Conservation (phyloP, 495 filamentous ascomycete genomes). For the Talaromyces thailandensis region DNA sequence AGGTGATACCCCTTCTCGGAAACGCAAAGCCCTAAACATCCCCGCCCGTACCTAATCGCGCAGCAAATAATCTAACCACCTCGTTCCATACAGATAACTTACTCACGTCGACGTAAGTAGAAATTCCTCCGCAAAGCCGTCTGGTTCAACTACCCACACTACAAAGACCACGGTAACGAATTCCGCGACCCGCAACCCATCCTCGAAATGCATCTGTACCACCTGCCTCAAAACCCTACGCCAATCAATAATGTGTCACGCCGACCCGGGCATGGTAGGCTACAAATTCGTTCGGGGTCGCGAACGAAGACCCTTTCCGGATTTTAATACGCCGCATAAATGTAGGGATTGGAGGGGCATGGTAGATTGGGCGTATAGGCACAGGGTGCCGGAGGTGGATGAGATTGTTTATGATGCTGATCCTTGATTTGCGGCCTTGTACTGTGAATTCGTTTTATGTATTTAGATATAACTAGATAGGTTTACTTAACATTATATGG, state of each 20-base stretch:
- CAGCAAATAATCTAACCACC: neutral
- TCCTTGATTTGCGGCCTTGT: neutral
- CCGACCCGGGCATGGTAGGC: conserved; percentile 9
- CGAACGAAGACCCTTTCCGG: neutral
- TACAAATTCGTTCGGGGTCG: neutral
- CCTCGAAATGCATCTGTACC: conserved; percentile 12
- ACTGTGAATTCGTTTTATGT: too few relatives aligned
- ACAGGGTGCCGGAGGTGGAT: neutral
- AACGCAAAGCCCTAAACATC: neutral
- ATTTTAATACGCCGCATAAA: conserved; percentile 6
- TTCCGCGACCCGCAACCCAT: conserved; percentile 2
- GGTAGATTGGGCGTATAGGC: neutral
- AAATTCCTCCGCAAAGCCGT: neutral
- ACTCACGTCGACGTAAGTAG: neutral
- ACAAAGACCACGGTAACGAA: neutral
- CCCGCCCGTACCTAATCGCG: neutral
- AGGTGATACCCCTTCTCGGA: neutral
- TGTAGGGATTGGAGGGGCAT: neutral
- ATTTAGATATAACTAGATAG: too few relatives aligned
- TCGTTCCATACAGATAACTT: neutral
- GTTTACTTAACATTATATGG: too few relatives aligned
- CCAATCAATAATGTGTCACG: conserved; percentile 20
- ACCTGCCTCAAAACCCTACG: conserved; percentile 23
- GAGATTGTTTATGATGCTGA: conserved; percentile 1
- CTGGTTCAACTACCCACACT: conserved; percentile 1